phyloP scores from a whole-genome alignment of 371 early-diverging fungal genomes.

The Nematocida sp. region DNA sequence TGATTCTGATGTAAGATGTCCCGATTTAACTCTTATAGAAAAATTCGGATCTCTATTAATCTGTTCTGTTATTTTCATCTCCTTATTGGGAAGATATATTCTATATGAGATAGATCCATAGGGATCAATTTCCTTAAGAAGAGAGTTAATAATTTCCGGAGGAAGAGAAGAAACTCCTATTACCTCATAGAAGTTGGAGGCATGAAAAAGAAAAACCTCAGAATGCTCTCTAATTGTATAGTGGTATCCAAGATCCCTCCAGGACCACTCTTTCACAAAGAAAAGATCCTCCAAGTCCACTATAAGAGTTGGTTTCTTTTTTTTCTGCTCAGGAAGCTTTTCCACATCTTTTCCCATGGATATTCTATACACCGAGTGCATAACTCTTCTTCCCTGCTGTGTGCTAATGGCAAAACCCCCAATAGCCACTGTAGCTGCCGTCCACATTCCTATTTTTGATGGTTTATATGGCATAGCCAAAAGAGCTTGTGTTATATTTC shows the following conservation, averaged over 20 bases:
- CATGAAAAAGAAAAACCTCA: conserved; percentile 33
- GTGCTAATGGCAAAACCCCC: conserved; percentile 3
- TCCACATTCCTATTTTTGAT: background rate
- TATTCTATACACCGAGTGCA: background rate
- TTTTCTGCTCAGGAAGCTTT: conserved; percentile 8
- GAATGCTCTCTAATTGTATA: conserved; percentile 27
- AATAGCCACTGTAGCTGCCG: background rate
- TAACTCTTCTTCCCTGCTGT: background rate
- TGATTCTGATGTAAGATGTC: background rate
- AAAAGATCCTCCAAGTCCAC: conserved; percentile 45
- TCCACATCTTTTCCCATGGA: background rate
- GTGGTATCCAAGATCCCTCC: conserved; percentile 19
- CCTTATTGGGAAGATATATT: conserved; percentile 24
- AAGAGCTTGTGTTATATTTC: background rate
- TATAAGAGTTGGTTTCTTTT: conserved; percentile 26
- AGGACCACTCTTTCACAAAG: conserved; percentile 21
- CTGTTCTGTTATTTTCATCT: background rate
- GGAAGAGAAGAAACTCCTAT: conserved; percentile 37
- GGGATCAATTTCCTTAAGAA: conserved; percentile 12
- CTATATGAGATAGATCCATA: conserved; percentile 48
- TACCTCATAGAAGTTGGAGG: conserved; percentile 42
- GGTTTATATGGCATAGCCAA: background rate
- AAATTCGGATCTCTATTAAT: background rate
- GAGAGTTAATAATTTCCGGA: conserved; percentile 16
- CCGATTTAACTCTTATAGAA: conserved; percentile 6